These are phyloP conservation scores for Diaporthe helianthi DNA, from an alignment of 2,329 filamentous ascomycete species.

Conservation along the genomic window DNA sequence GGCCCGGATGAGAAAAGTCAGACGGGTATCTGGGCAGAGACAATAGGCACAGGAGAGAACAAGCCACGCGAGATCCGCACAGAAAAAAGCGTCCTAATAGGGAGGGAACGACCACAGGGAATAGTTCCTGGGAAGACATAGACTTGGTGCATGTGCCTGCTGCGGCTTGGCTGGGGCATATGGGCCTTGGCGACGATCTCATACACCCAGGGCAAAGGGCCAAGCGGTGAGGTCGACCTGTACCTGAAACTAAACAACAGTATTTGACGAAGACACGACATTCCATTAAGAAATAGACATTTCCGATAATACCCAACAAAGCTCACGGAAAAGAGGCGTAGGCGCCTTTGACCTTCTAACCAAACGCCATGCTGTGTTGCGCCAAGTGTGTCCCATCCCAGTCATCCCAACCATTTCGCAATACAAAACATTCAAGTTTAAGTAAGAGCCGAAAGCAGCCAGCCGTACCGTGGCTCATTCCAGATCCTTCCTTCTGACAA, in stretches of 20 bases:
- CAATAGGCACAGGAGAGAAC: not conserved
- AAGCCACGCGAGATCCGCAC: not conserved
- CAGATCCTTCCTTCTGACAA: constrained; percentile 60
- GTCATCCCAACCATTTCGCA: not conserved
- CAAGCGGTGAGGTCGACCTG: not conserved
- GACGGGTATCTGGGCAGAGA: not conserved
- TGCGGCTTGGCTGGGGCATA: not conserved
- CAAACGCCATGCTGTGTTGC: constrained; percentile 27
- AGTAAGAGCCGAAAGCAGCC: not conserved
- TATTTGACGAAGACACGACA: constrained; percentile 3
- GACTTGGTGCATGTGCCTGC: not conserved
- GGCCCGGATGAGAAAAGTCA: not conserved
- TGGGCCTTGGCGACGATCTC: not conserved
- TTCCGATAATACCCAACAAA: not conserved
- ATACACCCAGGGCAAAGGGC: too few relatives aligned
- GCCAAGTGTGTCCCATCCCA: not conserved
- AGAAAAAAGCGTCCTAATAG: not conserved
- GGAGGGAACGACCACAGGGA: not conserved
- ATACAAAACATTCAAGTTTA: not conserved
- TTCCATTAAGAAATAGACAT: not conserved
- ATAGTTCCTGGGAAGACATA: not conserved
- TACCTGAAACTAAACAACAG: not conserved
- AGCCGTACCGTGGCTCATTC: constrained; percentile 44
- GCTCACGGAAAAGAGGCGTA: not conserved
- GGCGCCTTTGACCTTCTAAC: constrained; percentile 4